Evolutionary conservation across 2,329 filamentous ascomycete genomes (phyloP).

Genomic region (Ceratocystis huliohia): DNA sequence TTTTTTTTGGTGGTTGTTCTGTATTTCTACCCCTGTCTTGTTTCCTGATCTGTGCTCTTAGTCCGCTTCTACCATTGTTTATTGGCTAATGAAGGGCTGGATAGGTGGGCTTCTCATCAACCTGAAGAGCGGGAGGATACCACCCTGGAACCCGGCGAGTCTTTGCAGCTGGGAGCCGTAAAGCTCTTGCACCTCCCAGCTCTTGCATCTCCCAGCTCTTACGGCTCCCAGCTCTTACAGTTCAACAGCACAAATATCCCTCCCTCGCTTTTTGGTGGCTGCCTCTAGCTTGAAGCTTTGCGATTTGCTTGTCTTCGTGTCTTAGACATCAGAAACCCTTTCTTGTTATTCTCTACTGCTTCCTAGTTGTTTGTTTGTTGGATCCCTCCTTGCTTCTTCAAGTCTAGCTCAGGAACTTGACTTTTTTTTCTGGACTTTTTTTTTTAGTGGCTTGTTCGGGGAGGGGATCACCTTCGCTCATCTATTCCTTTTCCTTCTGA

Average conservation of each 20-base stretch:
- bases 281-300: not conserved
- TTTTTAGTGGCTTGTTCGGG: slow-evolving; percentile 7
- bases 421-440: not conserved
- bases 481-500: slow-evolving; percentile 7
- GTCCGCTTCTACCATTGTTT: not conserved
- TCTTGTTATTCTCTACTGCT: not conserved
- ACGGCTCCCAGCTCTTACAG: too few relatives aligned
- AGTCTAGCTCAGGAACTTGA: slow-evolving; percentile 6
- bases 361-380: not conserved
- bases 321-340: not conserved
- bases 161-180: too few relatives aligned
- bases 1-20: not conserved
- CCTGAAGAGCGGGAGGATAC: not conserved
- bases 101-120: not conserved
- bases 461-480: not conserved
- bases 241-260: not conserved
- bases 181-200: too few relatives aligned
- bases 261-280: not conserved
- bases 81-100: not conserved
- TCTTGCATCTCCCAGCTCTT: too few relatives aligned
- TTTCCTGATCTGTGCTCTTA: slow-evolving; percentile 1
- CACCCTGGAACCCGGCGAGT: not conserved
- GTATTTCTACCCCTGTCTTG: not conserved
- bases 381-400: slow-evolving; percentile 4
- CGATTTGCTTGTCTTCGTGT: not conserved